Base-by-base conservation (phyloP, 2,329 filamentous ascomycete genomes). In the Scedosporium boydii region DNA sequence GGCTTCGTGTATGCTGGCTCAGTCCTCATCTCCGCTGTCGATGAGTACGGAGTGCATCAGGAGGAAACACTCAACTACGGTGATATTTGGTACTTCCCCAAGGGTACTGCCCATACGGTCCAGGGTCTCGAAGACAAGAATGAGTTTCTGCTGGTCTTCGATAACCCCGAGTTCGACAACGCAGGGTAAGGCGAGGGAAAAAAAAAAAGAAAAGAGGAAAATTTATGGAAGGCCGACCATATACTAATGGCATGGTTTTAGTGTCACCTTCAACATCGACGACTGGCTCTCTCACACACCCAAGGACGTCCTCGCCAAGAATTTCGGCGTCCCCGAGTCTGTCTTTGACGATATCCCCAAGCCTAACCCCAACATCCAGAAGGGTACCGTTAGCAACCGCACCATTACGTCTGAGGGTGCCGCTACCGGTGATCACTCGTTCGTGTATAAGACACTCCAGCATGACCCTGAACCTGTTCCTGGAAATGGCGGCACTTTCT, bases 231-330 rank as follows among this genome's bases (percentile, higher is more conserved):
- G 34, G 10, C 2, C n/a, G n/a, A 38, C 34, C 34, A 38, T 12
- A 38, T 10, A 10, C 34, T 38, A 38, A 38, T 38, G 10, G 4
- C 10, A 38, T 38, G 34, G 12, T 38, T 38, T 38, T 38, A 38
- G 34, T 38, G 34, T 38, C 0, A 89, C 87, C 0, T 90, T 89
- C 77, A 87, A 85, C 74, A 78, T 89, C 26, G 86, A 87, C 65
- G 87, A 90, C 74, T 89, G 87, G 87, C 78, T 90, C 42, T 75
- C 81, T 0, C 86, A 88, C 69, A 89, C 86, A 0, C 87, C 87
- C 0, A 82, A 81, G 59, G 66, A 70, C 9, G 77, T 90, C 55
- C 75, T 89, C 0, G 86, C 86, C 42, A 88, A 87, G 74, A 89
- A 89, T 75, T 89, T 89, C 66, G 84, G 85, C 23, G 78, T 89